Base-by-base conservation (phyloP, 2,329 filamentous ascomycete genomes). In the Dactylella cylindrospora region DNA sequence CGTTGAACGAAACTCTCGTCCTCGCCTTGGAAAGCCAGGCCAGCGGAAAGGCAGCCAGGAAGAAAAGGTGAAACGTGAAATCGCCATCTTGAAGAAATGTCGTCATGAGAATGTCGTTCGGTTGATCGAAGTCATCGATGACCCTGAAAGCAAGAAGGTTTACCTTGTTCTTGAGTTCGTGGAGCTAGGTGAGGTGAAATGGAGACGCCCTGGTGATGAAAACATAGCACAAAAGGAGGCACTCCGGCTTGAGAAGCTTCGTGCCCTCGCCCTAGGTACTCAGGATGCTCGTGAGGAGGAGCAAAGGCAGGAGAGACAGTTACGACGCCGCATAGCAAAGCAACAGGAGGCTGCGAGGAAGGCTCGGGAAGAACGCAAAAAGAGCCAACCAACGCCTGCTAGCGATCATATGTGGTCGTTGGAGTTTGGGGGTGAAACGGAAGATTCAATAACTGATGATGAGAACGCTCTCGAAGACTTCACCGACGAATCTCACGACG, bases 101-200 rank as follows among this genome's bases (percentile, higher is more conserved):
- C 85, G 91, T 23, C 93, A 98, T 73, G 85, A 88, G n/a, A 96
- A 98, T 70, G 88, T 98, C 32, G 93, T 98, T 65, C 90, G 88
- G 68, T 78, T 98, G 31, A 80, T 97, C 66, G 93, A 98, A 75
- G 90, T 98, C 70, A 97, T 98, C 69, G 93, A 98, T 72, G 93
- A 98, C 71, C 91, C 91, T 1, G 88, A 90, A 69, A 83, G 90
- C 57, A 93, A 94, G 76, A 98, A 98, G 75, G 95, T 98, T 65
- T 98, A 98, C 75, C 91, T 98, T 75, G 88, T 97, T 15, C 80
- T 98, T 35, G 93, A 98, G 73, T 91, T 91, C 73, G 90, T 96
- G 53, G 89, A 96, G 71, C 80, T 91, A 32, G 91, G 93, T 45
- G 93, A 98, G 74, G 88, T 98, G 54, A 81, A 89, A 40, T 98